Evolutionary conservation across 352 stramenopile genomes (phyloP), one percentile per base, ranked within the genome.

Genomic region (Globisporangium uncinulatum): DNA sequence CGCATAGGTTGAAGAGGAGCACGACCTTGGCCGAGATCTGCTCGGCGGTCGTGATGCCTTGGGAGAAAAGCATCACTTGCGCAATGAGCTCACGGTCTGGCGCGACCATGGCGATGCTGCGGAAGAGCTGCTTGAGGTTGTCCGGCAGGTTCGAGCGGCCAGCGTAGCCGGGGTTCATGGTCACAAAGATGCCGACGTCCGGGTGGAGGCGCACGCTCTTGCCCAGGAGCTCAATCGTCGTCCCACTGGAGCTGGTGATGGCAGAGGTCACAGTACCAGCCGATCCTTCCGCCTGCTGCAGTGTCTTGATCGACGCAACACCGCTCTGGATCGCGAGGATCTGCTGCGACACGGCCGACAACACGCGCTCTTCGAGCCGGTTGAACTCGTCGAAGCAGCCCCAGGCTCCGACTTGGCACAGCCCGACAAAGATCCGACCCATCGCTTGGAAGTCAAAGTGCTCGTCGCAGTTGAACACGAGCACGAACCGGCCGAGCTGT

Each of bases 321-420:
- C 97, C 98, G 55, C 89, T 95, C 75, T 99, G 98, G 70, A 99
- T 99, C 0, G 97, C 92, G 58, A 99, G 79, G 64, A 99, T 99
- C 75, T 99, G 98, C 76, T 99, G 97, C 44, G 96, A 99, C 4
- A 99, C 97, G 37, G 98, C 98, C 55, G 95, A 99, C 21, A 99
- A 81, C 57, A 99, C 99, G 36, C 97, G 84, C 69, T 99, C 97
- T 71, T 99, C 95, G 10, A 99, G 87, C 55, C 98, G 89, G 74
- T 99, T 99, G 73, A 99, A 99, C 69, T 99, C 98, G 76, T 99
- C 98, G 65, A 99, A 99, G 67, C 97, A 99, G 6, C 97, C 97
- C 97, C 97, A 99, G 34, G 97, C 97, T 51, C 97, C 97, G 45
- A 99, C 97, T 88, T 99, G 97, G 55, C 97, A 99, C 42, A 99